Evolutionary conservation across 192 early-diverging fungal species (phyloP).

Genomic region (Backusella mclennaniae): DNA sequence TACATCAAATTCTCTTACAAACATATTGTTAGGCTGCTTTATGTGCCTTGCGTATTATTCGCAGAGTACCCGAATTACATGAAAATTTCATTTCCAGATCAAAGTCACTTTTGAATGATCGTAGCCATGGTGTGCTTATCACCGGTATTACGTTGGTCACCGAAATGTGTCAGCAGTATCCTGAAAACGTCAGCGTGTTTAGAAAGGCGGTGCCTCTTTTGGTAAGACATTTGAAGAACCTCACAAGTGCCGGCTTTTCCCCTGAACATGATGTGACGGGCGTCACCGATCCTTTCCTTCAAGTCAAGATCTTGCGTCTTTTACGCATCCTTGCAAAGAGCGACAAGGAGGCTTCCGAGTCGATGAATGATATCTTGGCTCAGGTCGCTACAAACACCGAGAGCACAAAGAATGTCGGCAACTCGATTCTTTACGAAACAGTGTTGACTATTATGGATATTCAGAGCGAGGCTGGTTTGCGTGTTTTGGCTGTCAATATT

Average conservation of each 20-base stretch:
- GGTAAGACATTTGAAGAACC: slow-evolving; percentile 84
- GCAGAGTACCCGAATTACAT: slow-evolving; percentile 89
- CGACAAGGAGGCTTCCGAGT: slow-evolving; percentile 80
- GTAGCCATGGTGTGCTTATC: slow-evolving; percentile 94
- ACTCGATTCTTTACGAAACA: slow-evolving; percentile 96
- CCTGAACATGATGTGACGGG: slow-evolving; percentile 96
- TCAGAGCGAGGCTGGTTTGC: slow-evolving; percentile 84
- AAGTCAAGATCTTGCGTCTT: slow-evolving; percentile 89
- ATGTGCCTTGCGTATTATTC: slow-evolving; percentile 87
- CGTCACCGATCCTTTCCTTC: slow-evolving; percentile 97
- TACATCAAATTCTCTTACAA: no score
- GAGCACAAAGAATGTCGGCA: slow-evolving; percentile 94
- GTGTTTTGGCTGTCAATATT: slow-evolving; percentile 96
- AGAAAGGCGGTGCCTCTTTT: slow-evolving; percentile 80
- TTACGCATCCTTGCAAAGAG: slow-evolving; percentile 84
- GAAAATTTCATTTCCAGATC: slow-evolving; percentile 79
- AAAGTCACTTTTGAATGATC: slow-evolving; percentile 79
- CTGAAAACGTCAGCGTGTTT: slow-evolving; percentile 66
- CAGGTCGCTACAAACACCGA: slow-evolving; percentile 97
- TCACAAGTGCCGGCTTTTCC: slow-evolving; percentile 83
- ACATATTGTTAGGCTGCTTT: slow-evolving; percentile 70
- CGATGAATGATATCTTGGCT: slow-evolving; percentile 96
- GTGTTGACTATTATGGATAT: slow-evolving; percentile 96
- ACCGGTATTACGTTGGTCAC: slow-evolving; percentile 86
- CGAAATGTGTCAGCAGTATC: slow-evolving; percentile 81